Evolutionary conservation across 1,139 yeast genomes (phyloP), one percentile per base, ranked within the genome.

Genomic region (Blastobotrys buckinghamii): DNA sequence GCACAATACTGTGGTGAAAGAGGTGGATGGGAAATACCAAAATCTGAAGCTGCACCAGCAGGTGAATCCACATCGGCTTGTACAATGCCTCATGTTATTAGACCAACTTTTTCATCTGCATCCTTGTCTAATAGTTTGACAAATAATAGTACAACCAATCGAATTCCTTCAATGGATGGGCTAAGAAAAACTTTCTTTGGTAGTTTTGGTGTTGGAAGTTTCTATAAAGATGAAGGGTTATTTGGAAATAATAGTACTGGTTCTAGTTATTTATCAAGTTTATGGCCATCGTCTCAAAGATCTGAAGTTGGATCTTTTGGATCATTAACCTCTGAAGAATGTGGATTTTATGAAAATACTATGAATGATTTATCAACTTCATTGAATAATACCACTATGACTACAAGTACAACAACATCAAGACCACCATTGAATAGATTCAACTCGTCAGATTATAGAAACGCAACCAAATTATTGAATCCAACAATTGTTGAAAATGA

Each of bases 11-110:
- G 50, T 17, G 50, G 47, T 29, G 52, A 49, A 29, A 57, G 47
- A 6, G 53, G 52, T 0, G 63, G 63, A n/a, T 61, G 64, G 64
- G 63, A 61, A 30, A 52, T 60, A 12, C 59, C 61, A 13, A 52
- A 51, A 33, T 39, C 53, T 35, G 17, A 42, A 7, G 51, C 55
- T 3, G 50, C 45, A n/a, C 35, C 42, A 12, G 54, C 59, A 1
- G 61, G 53, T 6, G 52, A 53, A 44, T 45, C 56, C 32, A 34
- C 52, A 37, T 32, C 53, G 44, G 35, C 55, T 47, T 49, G 57
- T 48, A 42, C 60, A 2, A 54, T 59, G 49, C 60, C 64, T 2
- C 62, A 59, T 41, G 63, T 59, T 13, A 50, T 60, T 16, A 54
- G 60, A 12, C 62, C 65, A 6, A 43, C 54, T 8, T 59, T 60